Conservation (phyloP, 441 rosid genomes). For the Gossypium davidsonii region DNA sequence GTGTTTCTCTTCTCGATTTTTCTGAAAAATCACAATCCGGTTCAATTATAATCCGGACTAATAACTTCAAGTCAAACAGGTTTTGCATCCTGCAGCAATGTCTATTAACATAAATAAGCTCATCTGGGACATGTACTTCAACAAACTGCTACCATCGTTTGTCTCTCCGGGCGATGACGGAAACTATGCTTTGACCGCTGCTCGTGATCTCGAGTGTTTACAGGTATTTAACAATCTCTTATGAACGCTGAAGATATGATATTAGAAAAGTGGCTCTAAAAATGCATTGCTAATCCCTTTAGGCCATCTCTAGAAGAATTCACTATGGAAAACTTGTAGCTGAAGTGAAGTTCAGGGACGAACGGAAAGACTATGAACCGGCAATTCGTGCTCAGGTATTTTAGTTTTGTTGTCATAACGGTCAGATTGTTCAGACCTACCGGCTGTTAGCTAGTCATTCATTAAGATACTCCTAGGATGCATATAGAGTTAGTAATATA, state of each 20-base stretch:
- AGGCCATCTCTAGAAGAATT: conserved; percentile 82
- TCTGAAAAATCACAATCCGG: not conserved
- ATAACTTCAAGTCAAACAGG: conserved; percentile 23
- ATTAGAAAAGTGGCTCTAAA: not conserved
- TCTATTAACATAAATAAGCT: conserved; percentile 55
- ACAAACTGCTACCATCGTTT: conserved; percentile 63
- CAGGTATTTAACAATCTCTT: conserved; percentile 39
- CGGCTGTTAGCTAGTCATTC: not conserved
- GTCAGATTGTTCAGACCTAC: not conserved
- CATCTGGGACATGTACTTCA: conserved; percentile 61
- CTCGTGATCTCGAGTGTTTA: conserved; percentile 60
- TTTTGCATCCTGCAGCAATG: conserved; percentile 54
- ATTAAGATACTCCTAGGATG: not conserved
- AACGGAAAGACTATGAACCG: conserved; percentile 62
- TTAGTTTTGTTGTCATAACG: not conserved
- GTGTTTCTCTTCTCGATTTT: not conserved
- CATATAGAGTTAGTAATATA: not conserved
- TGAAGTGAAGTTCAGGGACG: conserved; percentile 70
- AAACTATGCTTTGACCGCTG: conserved; percentile 63
- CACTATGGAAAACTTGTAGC: conserved; percentile 87
- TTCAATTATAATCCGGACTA: not conserved
- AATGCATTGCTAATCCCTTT: conserved; percentile 13
- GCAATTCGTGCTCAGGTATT: conserved; percentile 66
- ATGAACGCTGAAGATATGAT: too few relatives aligned
- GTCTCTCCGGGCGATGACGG: conserved; percentile 64